Evolutionary conservation across 2,329 filamentous ascomycete genomes (phyloP).

Genomic region (Diaporthe amygdali): DNA sequence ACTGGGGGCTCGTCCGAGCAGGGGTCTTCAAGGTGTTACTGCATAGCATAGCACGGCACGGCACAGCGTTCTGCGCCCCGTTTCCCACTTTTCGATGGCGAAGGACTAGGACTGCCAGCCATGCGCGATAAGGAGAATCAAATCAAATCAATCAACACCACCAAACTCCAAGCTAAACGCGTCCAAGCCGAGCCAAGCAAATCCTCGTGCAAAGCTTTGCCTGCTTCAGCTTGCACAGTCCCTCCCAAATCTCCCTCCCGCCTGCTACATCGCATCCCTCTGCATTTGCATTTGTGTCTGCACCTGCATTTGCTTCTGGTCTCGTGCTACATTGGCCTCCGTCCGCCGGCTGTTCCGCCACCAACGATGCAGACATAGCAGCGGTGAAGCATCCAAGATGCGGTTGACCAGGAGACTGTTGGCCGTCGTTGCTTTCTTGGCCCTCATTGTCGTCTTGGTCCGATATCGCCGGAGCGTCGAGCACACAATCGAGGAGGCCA

Average conservation of each 20-base stretch:
- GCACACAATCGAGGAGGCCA: slow-evolving; percentile 24
- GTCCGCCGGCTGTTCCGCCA: neutral
- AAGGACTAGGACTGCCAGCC: no score
- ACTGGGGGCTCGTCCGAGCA: neutral
- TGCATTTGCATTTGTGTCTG: neutral
- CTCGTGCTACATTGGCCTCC: neutral
- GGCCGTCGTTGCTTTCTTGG: slow-evolving; percentile 18
- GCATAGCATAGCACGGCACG: neutral
- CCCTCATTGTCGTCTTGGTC: slow-evolving; percentile 22
- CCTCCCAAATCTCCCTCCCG: neutral
- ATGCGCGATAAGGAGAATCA: slow-evolving; percentile 7
- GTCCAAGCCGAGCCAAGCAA: neutral
- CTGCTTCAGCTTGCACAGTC: neutral
- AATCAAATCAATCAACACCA: slow-evolving; percentile 12
- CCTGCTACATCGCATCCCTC: neutral
- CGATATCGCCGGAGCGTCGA: slow-evolving; percentile 25
- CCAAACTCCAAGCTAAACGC: neutral
- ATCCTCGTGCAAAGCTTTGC: neutral
- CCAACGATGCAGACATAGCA: slow-evolving; percentile 24
- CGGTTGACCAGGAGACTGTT: slow-evolving; percentile 23
- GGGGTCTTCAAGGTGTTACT: neutral
- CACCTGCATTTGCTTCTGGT: neutral
- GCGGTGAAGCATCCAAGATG: slow-evolving; percentile 17
- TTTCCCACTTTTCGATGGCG: slow-evolving; percentile 4
- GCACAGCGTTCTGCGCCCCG: neutral